Conservation (phyloP, 2,329 filamentous ascomycete genomes). For the Alternaria brassicicola region DNA sequence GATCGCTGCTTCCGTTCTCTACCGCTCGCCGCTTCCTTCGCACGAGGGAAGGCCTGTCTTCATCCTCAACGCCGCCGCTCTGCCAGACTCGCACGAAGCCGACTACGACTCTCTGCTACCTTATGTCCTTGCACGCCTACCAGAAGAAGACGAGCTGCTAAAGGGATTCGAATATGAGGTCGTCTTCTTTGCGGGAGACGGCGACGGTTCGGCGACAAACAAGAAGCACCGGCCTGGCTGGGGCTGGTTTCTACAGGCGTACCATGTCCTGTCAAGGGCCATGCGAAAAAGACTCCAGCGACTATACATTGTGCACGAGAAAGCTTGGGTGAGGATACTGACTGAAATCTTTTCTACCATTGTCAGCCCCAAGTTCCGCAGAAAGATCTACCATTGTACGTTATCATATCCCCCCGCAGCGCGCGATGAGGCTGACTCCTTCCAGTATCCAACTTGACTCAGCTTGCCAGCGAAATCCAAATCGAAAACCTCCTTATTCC, state of each 20-base stretch:
- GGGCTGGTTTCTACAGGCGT: conserved; percentile 64
- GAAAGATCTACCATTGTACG: conserved; percentile 62
- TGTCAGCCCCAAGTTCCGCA: conserved; percentile 62
- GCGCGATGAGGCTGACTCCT: conserved; percentile 15
- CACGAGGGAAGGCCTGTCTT: conserved; percentile 58
- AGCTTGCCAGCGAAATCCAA: conserved; percentile 57
- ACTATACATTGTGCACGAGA: conserved; percentile 64
- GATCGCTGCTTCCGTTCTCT: conserved; percentile 60
- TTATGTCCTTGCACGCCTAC: conserved; percentile 61
- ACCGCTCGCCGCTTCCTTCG: conserved; percentile 59
- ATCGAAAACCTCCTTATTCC: conserved; percentile 62
- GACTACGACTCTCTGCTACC: conserved; percentile 62
- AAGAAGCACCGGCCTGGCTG: conserved; percentile 59
- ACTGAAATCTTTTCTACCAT: conserved; percentile 63
- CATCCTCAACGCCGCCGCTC: conserved; percentile 62
- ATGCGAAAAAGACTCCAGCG: conserved; percentile 62
- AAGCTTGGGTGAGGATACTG: conserved; percentile 62
- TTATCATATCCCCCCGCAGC: not conserved
- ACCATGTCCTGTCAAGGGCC: conserved; percentile 61
- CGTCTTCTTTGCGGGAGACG: conserved; percentile 63
- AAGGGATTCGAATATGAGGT: conserved; percentile 62
- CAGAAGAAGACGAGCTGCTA: conserved; percentile 61
- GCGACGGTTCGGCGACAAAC: conserved; percentile 51
- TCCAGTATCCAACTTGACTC: conserved; percentile 56
- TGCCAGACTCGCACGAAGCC: conserved; percentile 60